These are phyloP conservation scores for Metschnikowia arizonensis DNA, from an alignment of 805 yeast species.

Conservation along the genomic window DNA sequence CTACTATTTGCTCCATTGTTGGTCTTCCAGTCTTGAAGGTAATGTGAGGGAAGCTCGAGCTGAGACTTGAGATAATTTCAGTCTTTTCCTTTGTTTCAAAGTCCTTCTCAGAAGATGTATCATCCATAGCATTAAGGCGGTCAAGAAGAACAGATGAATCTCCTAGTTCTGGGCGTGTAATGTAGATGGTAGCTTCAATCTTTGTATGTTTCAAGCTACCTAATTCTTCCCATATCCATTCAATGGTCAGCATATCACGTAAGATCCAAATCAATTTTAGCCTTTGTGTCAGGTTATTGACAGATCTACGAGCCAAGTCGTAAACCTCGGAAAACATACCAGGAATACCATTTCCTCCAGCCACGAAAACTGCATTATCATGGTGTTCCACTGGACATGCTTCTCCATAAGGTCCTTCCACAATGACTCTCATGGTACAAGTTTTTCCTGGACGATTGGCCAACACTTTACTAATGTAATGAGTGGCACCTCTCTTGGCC, in stretches of 20 bases:
- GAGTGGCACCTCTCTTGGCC: constrained; percentile 38
- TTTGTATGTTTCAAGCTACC: constrained; percentile 9
- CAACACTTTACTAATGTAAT: constrained; percentile 28
- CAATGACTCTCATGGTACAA: constrained; percentile 28
- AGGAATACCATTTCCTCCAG: constrained; percentile 77
- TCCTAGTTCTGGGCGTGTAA: constrained; percentile 13
- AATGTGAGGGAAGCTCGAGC: constrained; percentile 16
- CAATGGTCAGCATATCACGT: constrained; percentile 13
- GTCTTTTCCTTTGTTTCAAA: constrained; percentile 4
- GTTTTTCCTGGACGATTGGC: constrained; percentile 28
- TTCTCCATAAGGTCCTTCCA: constrained; percentile 73
- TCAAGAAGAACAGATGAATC: constrained; percentile 6
- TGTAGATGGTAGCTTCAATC: constrained; percentile 14
- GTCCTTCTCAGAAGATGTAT: constrained; percentile 5
- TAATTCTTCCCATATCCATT: constrained; percentile 17
- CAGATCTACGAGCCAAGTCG: constrained; percentile 24
- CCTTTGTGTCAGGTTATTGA: constrained; percentile 13
- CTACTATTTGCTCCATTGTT: constrained; percentile 35
- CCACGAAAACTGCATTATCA: constrained; percentile 53
- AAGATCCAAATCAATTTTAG: constrained; percentile 18
- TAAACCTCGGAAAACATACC: constrained; percentile 46
- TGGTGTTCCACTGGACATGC: constrained; percentile 45
- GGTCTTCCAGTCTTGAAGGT: constrained; percentile 41
- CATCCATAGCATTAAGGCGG: constrained; percentile 8
- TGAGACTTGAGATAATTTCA: constrained; percentile 5